Evolutionary conservation across 805 yeast species (phyloP), one percentile per base, ranked within the genome.

Genomic region (Barnettozyma pratensis): DNA sequence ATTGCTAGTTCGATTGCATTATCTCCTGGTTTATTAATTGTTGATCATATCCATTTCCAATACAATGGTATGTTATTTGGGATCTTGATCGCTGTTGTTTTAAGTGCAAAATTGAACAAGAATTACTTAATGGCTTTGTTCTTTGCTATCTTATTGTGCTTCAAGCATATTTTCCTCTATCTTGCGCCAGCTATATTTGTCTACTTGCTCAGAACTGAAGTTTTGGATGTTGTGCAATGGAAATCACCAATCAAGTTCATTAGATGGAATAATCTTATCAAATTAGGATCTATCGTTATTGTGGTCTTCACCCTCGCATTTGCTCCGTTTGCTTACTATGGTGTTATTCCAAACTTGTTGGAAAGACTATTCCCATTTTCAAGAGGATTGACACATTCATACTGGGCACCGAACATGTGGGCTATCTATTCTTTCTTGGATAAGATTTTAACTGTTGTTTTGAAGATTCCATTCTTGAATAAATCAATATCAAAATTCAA

Each of bases 341-440:
- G 74, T 1, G 86, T 81, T 34, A 59, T 86, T 43, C 83, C 86
- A 0, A 80, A 87, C 52, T 66, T 94, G 14, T 42, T 88, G 7
- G 61, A 69, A 5, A 74, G 99, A 41, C 68, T 94, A 32, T 94
- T 94, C 68, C 99, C 99, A 6, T 92, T 92, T 63, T 85, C 95
- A 44, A 75, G 98, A 63, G 98, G 98, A 1, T 73, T 94, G 36
- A 94, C 97, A 5, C 99, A 94, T 67, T 97, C 98, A 0, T 94
- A 94, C 68, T 94, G 99, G 98, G 98, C 99, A 1, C 98, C 99
- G 12, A 94, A 94, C 60, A 72, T 90, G 42, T 94, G 99, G 99
- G 97, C 99, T 0, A 58, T 92, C 8, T 94, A 94, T 66, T 87
- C 97, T 2, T 85, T 87, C 54, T 51, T 75, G 11, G 99, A 94